Percentiles rank a stretch among this genome's conserved stretches.
phyloP scores from a whole-genome alignment of 2,329 filamentous ascomycete species.

The Arthrinium phaeospermum region DNA sequence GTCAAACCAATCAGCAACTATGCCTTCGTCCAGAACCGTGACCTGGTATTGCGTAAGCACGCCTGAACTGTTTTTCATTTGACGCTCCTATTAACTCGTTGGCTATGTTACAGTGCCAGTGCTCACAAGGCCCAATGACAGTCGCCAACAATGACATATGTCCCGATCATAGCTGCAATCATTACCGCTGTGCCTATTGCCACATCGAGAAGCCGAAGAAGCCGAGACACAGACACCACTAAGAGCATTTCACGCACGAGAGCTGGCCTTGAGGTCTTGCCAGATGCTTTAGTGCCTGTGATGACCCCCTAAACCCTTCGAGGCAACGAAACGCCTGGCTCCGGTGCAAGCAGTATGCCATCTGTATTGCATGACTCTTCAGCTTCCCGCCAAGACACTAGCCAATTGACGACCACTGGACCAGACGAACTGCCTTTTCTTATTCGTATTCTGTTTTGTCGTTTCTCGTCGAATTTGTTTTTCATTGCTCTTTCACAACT shows the following conservation, averaged over 20 bases:
- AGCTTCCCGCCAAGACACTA: background rate
- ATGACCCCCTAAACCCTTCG: background rate
- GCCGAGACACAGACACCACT: background rate
- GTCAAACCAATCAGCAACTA: background rate
- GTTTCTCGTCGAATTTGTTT: background rate
- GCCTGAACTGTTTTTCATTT: too few relatives aligned
- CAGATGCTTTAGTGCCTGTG: too few relatives aligned
- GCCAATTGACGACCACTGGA: background rate
- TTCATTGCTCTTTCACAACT: background rate
- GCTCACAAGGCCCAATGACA: background rate
- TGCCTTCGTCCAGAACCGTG: accelerated
- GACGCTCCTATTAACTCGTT: background rate
- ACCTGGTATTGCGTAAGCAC: background rate
- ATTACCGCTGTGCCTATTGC: background rate
- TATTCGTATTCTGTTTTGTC: background rate
- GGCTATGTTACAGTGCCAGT: background rate
- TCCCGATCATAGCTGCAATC: too few relatives aligned
- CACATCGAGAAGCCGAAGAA: background rate
- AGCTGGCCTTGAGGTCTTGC: background rate
- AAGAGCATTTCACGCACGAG: background rate
- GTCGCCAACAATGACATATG: background rate
- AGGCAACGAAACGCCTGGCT: background rate
- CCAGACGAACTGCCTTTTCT: background rate
- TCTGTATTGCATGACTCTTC: background rate
- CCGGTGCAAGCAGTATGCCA: background rate